A percentile compares a stretch with the other conserved stretches of the same genome.
These are phyloP conservation scores for Trichophyton equinum DNA, from an alignment of 2,329 filamentous ascomycete genomes.

Conservation along the genomic window DNA sequence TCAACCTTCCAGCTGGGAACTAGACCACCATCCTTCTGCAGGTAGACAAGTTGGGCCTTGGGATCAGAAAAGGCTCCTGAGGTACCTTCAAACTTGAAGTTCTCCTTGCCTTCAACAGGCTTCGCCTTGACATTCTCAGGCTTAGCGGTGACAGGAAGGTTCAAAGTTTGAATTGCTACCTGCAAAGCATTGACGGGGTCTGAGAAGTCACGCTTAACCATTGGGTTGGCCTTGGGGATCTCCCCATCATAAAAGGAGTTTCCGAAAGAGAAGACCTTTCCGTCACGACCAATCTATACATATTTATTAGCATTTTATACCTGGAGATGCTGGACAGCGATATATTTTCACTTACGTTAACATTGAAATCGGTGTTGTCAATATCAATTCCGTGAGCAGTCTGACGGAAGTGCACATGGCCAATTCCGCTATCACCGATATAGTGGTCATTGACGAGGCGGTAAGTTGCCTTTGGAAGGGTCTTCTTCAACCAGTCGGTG, in stretches of 20 bases:
- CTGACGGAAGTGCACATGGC: slow-evolving; percentile 11
- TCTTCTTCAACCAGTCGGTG: slow-evolving; percentile 6
- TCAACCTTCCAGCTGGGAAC: slow-evolving; percentile 11
- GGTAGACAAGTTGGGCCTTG: slow-evolving; percentile 10
- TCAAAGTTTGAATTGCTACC: slow-evolving; percentile 3
- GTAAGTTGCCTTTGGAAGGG: slow-evolving; percentile 6
- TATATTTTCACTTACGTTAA: slow-evolving; percentile 8
- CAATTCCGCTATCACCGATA: slow-evolving; percentile 9
- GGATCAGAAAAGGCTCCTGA: slow-evolving; percentile 10
- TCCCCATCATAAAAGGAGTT: slow-evolving; percentile 10
- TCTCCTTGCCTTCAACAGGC: slow-evolving; percentile 5
- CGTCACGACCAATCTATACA: slow-evolving; percentile 9
- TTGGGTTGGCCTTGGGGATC: slow-evolving; percentile 8
- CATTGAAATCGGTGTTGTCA: slow-evolving; percentile 12
- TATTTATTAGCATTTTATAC: not conserved
- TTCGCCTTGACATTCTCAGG: slow-evolving; percentile 3
- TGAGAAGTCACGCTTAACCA: slow-evolving; percentile 6
- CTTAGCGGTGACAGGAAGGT: slow-evolving; percentile 7
- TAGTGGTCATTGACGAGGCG: slow-evolving; percentile 11
- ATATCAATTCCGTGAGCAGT: slow-evolving; percentile 10
- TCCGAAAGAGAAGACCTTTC: slow-evolving; percentile 11
- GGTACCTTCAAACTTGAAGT: slow-evolving; percentile 10
- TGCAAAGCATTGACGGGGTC: slow-evolving; percentile 10
- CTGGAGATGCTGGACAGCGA: not conserved
- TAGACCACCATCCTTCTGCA: slow-evolving; percentile 9